Evolutionary conservation across 2,329 filamentous ascomycete genomes (phyloP).

Genomic region (Cercospora zeae-maydis): DNA sequence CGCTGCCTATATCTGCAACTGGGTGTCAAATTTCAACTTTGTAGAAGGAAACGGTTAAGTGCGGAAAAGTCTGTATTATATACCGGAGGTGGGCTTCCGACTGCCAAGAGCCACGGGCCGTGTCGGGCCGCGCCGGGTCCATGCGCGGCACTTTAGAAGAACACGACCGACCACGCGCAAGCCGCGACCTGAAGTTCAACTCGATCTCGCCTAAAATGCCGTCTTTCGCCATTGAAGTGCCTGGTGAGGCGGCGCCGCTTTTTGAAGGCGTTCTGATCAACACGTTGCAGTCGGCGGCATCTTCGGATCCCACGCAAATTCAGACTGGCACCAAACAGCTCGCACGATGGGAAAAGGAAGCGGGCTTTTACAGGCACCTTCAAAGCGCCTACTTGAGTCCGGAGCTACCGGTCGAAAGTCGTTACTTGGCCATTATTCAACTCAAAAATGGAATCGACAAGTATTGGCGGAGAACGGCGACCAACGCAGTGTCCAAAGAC

Average conservation of each 20-base stretch:
- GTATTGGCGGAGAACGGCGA: slow-evolving; percentile 81
- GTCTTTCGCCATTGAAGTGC: slow-evolving; percentile 60
- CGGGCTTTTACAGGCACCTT: slow-evolving; percentile 49
- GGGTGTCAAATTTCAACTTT: slow-evolving; percentile 54
- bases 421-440: slow-evolving; percentile 87
- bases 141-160: too few species aligned
- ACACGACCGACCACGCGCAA: too few species aligned
- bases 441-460: slow-evolving; percentile 96
- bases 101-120: not conserved
- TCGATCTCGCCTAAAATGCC: slow-evolving; percentile 15
- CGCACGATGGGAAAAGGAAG: slow-evolving; percentile 48
- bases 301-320: slow-evolving; percentile 47
- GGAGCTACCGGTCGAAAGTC: slow-evolving; percentile 69
- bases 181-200: not conserved
- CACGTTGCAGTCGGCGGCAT: slow-evolving; percentile 48
- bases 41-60: slow-evolving; percentile 36
- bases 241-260: slow-evolving; percentile 68
- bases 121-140: not conserved
- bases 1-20: slow-evolving; percentile 37
- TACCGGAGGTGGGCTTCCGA: not conserved
- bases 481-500: slow-evolving; percentile 60
- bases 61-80: not conserved
- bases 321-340: slow-evolving; percentile 53
- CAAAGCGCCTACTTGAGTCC: slow-evolving; percentile 74
- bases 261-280: slow-evolving; percentile 48